Percentiles rank a stretch among this genome's conserved stretches.
These are phyloP conservation scores for Psilocybe subaeruginosa DNA, from an alignment of 768 basidiomycete species.

Conservation along the genomic window DNA sequence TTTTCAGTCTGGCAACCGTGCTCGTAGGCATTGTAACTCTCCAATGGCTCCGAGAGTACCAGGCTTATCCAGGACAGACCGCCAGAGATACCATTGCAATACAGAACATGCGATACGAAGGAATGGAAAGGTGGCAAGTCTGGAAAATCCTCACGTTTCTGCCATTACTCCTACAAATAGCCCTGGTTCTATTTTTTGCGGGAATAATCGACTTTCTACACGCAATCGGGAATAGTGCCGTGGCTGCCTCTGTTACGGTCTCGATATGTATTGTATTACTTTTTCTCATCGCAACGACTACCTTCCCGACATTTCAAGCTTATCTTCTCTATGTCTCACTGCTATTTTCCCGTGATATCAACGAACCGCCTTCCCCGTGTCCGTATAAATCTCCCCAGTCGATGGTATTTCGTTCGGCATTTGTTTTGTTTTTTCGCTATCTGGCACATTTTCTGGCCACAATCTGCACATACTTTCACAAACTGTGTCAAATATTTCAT, in stretches of 20 bases:
- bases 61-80: slow-evolving; percentile 10
- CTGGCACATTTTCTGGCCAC: background rate
- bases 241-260: slow-evolving; percentile 19
- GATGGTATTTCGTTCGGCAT: slow-evolving; percentile 3
- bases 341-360: background rate
- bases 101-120: slow-evolving; percentile 24
- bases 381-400: slow-evolving; percentile 21
- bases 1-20: background rate
- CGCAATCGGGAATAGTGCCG: slow-evolving; percentile 15
- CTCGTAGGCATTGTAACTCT: background rate
- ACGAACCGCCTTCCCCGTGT: slow-evolving; percentile 4
- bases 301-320: slow-evolving; percentile 12
- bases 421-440: background rate
- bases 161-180: slow-evolving; percentile 26
- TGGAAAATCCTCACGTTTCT: slow-evolving; percentile 22
- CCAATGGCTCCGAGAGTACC: slow-evolving; percentile 27
- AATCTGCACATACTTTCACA: background rate
- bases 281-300: slow-evolving; percentile 22
- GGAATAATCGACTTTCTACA: slow-evolving; percentile 27
- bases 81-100: slow-evolving; percentile 19
- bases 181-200: slow-evolving; percentile 28
- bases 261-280: slow-evolving; percentile 16
- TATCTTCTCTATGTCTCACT: background rate
- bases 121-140: slow-evolving; percentile 24
- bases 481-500: background rate